phyloP scores from a whole-genome alignment of 2,329 filamentous ascomycete genomes.

The Fusarium heterosporum region DNA sequence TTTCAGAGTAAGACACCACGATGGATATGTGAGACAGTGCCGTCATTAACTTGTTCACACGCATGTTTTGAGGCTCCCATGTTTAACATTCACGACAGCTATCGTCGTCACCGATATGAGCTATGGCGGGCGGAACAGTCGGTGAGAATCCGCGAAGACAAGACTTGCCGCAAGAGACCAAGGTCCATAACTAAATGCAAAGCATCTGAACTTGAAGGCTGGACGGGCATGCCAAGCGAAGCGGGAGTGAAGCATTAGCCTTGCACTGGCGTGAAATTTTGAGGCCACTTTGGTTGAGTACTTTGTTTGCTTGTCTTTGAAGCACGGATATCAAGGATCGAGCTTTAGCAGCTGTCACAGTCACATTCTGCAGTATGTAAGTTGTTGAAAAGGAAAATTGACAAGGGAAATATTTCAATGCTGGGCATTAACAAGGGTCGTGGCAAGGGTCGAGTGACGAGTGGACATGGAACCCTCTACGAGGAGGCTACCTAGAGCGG shows the following conservation, averaged over 20 bases:
- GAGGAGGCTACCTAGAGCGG: constrained; percentile 23
- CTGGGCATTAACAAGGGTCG: constrained; percentile 21
- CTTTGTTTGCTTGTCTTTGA: constrained; percentile 32
- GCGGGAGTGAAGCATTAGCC: constrained; percentile 47
- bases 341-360: constrained; percentile 26
- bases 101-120: constrained; percentile 29
- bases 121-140: constrained; percentile 41
- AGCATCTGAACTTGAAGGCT: constrained; percentile 39
- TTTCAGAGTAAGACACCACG: constrained; percentile 33
- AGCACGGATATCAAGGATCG: constrained; percentile 21
- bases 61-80: constrained; percentile 28
- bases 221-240: constrained; percentile 42
- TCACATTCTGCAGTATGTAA: constrained; percentile 5
- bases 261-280: constrained; percentile 33
- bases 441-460: constrained; percentile 21
- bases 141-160: constrained; percentile 42
- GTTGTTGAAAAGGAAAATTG: constrained; percentile 12
- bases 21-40: constrained; percentile 38
- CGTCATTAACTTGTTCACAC: constrained; percentile 14
- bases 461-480: constrained; percentile 14
- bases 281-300: constrained; percentile 34
- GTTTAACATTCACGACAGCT: constrained; percentile 26
- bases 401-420: constrained; percentile 16
- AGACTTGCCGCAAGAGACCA: constrained; percentile 23
- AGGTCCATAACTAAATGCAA: constrained; percentile 43